Conservation (phyloP, 2,329 filamentous ascomycete genomes). For the Colletotrichum karsti region DNA sequence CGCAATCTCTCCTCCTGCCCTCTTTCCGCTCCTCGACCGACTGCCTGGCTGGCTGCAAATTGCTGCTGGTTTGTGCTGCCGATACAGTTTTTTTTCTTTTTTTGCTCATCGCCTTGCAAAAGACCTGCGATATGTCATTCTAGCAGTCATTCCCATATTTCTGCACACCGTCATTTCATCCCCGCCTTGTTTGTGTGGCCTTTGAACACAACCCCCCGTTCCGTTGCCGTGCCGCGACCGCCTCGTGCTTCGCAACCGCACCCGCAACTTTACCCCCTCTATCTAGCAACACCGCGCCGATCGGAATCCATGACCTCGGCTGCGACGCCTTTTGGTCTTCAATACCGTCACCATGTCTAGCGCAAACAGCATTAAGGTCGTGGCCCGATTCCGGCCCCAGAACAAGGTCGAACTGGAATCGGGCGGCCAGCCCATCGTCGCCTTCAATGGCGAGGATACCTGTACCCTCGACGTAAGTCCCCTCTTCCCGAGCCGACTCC, state of each 20-base stretch:
- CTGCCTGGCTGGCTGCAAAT: conserved; percentile 24
- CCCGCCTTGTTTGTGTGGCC: conserved; percentile 27
- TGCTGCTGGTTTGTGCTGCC: conserved; percentile 27
- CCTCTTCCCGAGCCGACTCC: neutral
- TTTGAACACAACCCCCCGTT: conserved; percentile 20
- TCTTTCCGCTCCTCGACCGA: conserved; percentile 4
- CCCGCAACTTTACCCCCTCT: neutral
- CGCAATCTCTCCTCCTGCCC: neutral
- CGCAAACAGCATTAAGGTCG: conserved; percentile 81
- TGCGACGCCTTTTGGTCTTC: conserved; percentile 23
- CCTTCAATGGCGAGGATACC: conserved; percentile 88
- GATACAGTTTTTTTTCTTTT: neutral
- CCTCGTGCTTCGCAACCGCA: conserved; percentile 26
- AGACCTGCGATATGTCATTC: conserved; percentile 29
- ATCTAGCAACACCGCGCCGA: conserved; percentile 4
- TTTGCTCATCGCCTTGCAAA: conserved; percentile 15
- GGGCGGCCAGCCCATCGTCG: conserved; percentile 91
- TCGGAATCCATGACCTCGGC: conserved; percentile 23
- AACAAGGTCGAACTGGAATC: conserved; percentile 93
- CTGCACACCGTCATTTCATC: conserved; percentile 30
- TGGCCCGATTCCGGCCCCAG: conserved; percentile 96
- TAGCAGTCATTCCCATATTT: conserved; percentile 22
- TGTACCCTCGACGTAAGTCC: conserved; percentile 82
- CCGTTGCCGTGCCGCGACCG: conserved; percentile 27
- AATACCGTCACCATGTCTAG: conserved; percentile 58